phyloP scores from a whole-genome alignment of 345 rosid genomes.

The Eucalyptus decipiens region DNA sequence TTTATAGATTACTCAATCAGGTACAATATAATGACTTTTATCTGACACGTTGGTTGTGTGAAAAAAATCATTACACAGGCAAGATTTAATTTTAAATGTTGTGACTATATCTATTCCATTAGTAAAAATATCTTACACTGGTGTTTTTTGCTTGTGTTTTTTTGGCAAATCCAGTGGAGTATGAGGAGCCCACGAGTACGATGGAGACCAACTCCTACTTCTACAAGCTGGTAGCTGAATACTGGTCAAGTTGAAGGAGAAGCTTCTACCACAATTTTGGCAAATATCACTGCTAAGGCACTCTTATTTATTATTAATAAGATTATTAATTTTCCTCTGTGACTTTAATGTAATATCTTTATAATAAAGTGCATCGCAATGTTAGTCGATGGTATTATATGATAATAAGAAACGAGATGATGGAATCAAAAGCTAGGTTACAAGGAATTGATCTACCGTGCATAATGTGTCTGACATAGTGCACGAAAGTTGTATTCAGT shows the following conservation, averaged over 20 bases:
- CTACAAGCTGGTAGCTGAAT: slow-evolving; percentile 66
- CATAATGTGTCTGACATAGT: background rate
- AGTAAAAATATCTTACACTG: background rate
- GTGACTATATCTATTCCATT: too few relatives aligned
- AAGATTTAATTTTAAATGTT: background rate
- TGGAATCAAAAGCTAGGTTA: background rate
- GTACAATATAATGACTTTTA: background rate
- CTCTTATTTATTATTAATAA: background rate
- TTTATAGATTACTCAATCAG: background rate
- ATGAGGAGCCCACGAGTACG: slow-evolving; percentile 54
- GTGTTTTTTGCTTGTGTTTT: background rate
- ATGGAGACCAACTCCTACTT: slow-evolving; percentile 60
- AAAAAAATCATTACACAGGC: background rate
- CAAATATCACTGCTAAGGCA: background rate
- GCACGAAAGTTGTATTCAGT: background rate
- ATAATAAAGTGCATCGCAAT: background rate
- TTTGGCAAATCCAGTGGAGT: slow-evolving; percentile 47
- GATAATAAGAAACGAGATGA: background rate
- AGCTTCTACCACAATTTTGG: slow-evolving; percentile 1
- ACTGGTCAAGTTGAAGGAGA: slow-evolving; percentile 56
- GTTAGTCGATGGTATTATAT: background rate
- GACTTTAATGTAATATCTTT: background rate
- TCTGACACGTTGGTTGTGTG: background rate
- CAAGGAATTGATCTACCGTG: background rate
- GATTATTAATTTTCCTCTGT: background rate